Evolutionary conservation across 2,329 filamentous ascomycete species (phyloP).

Genomic region (Exutisphaerella laricina): DNA sequence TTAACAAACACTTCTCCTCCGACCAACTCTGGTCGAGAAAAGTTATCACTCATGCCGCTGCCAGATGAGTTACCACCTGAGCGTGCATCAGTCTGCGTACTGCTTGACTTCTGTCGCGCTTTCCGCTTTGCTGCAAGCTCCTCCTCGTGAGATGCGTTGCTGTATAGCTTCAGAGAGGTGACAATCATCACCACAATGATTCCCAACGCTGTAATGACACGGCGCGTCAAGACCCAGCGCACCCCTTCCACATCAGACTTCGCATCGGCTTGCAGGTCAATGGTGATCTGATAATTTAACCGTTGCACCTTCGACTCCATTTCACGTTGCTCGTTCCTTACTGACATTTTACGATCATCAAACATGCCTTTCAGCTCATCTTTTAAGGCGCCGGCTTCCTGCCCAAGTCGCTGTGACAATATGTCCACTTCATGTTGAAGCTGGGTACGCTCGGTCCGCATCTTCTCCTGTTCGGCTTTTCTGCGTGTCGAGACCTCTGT

Average conservation of each 20-base stretch:
- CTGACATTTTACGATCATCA: conserved; percentile 89
- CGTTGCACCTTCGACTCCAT: conserved; percentile 84
- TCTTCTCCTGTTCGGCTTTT: conserved; percentile 69
- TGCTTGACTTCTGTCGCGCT: conserved; percentile 25
- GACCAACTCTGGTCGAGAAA: conserved; percentile 9
- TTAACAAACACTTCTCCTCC: conserved; percentile 29
- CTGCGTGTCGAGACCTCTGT: conserved; percentile 79
- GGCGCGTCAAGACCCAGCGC: conserved; percentile 71
- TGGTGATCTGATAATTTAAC: conserved; percentile 93
- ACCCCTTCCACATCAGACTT: conserved; percentile 89
- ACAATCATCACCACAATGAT: conserved; percentile 43
- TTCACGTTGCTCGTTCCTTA: conserved; percentile 77
- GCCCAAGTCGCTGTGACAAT: conserved; percentile 72
- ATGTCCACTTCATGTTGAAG: conserved; percentile 96
- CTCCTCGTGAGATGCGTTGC: conserved; percentile 36
- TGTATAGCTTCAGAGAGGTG: conserved; percentile 37
- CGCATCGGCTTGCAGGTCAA: conserved; percentile 79
- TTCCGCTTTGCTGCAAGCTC: conserved; percentile 37
- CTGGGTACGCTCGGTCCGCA: conserved; percentile 75
- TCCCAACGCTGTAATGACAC: conserved; percentile 57
- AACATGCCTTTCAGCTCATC: conserved; percentile 95
- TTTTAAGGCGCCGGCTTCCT: conserved; percentile 74
- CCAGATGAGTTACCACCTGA: conserved; percentile 7
- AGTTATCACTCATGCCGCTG: conserved; percentile 5
- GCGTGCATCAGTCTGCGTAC: conserved; percentile 25